Base-by-base conservation (phyloP, 306 rosid genomes). In the Aeschynomene evenia region DNA sequence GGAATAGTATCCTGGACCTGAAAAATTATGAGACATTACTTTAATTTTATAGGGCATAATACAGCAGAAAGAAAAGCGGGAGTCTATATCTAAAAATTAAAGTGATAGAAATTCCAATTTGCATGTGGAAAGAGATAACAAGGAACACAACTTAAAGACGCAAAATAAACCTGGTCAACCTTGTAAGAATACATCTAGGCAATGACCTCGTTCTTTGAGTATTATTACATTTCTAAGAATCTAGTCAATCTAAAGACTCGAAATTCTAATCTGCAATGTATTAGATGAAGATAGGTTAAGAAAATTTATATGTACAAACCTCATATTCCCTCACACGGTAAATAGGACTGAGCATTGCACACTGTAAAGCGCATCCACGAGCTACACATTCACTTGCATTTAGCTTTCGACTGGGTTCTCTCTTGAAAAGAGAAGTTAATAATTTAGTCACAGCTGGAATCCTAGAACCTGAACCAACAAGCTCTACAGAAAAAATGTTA, bases 321-420 rank as follows among this genome's bases (percentile, higher is more conserved):
- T 95, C 96, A 11, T 89, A 95, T 37, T 95, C 99, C 83, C 86
- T 81, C 78, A 89, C 99, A 15, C 88, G 88, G 37, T 84, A 95
- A 74, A 79, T 46, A 7, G 96, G 97, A 79, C 96, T 87, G 10
- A 95, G 97, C 99, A 95, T 95, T 46, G 99, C 99, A 75, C 99
- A 91, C 73, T 87, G 96, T 65, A 95, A 89, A 80, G 97, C 96
- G 65, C 96, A 95, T 68, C 97, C 99, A 58, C 97, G 97, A 67
- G 99, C 97, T 54, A 95, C 99, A 78, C 99, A 95, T 72, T 95
- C 97, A 80, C 99, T 95, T 23, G 96, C 97, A 86, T 95, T 95
- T 77, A 95, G 77, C 70, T 78, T 80, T 53, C 99, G 86, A 65
- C 92, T 85, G 14, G 97, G 97, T 78, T 91, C 99, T 79, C 67